A percentile compares a stretch with the other conserved stretches of the same genome.
Evolutionary conservation across 768 basidiomycete genomes (phyloP).

Genomic region (Lactarius pseudohatsudake): DNA sequence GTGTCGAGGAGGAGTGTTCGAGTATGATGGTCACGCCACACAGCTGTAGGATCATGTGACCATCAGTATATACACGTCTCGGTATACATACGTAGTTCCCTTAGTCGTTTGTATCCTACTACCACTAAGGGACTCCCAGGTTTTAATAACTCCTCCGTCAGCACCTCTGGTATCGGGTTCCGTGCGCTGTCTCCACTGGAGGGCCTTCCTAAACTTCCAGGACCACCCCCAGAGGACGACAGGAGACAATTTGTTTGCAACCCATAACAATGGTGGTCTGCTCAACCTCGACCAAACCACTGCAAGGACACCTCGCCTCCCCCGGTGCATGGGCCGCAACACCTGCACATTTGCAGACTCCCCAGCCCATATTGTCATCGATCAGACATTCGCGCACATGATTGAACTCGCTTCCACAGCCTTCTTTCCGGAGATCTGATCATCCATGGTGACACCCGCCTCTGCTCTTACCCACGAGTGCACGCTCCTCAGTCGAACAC

Average conservation of each 20-base stretch:
- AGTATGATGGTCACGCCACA: no score
- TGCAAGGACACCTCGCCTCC: constrained; percentile 46
- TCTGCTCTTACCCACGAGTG: constrained; percentile 20
- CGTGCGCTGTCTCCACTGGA: constrained; percentile 51
- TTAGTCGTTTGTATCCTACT: no score
- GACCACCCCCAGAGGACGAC: constrained; percentile 54
- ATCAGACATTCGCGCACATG: constrained; percentile 13
- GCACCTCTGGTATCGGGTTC: constrained; percentile 37
- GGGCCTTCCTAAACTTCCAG: constrained; percentile 65
- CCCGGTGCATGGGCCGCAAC: constrained; percentile 49
- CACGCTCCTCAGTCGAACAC: constrained; percentile 39
- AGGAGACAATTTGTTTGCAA: constrained; percentile 32
- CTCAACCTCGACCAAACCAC: constrained; percentile 36
- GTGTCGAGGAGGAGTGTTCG: no score
- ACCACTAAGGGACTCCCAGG: no score
- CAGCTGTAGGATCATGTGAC: no score
- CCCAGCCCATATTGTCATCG: constrained; percentile 13
- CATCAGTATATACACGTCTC: no score
- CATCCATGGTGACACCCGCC: not conserved
- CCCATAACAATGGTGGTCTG: constrained; percentile 22
- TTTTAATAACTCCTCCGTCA: constrained; percentile 43
- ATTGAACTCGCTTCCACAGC: constrained; percentile 28
- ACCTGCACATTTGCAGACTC: constrained; percentile 31
- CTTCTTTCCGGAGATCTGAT: constrained; percentile 7
- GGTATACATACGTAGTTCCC: no score